A percentile compares a stretch with the other conserved stretches of the same genome.
These are phyloP conservation scores for Schoenoplectus tabernaemontani DNA, from an alignment of 202 grass and related monocot species.

Conservation along the genomic window DNA sequence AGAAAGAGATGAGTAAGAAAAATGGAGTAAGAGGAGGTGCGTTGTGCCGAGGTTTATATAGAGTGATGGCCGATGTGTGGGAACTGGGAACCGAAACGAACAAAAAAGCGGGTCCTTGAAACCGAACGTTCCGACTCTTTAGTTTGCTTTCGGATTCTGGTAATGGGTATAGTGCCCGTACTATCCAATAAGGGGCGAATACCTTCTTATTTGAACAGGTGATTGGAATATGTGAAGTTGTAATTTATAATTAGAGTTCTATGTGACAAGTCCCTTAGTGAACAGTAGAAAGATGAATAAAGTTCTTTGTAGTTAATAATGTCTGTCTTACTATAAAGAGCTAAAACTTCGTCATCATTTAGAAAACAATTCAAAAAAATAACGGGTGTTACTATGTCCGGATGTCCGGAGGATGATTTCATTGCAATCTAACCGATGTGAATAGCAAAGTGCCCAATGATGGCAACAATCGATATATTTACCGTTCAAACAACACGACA, in stretches of 20 bases:
- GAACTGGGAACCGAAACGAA: neutral
- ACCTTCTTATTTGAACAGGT: neutral
- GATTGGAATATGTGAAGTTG: neutral
- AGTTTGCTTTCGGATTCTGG: neutral
- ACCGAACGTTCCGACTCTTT: neutral
- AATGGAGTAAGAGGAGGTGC: conserved; percentile 14
- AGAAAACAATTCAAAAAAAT: too few species aligned
- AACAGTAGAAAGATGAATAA: too few species aligned
- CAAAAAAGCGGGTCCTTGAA: neutral
- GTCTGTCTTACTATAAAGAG: too few species aligned
- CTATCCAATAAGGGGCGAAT: neutral
- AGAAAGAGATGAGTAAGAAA: neutral
- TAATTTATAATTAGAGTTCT: neutral
- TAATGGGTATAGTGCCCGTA: neutral
- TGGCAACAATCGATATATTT: too few species aligned
- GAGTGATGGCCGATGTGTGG: neutral
- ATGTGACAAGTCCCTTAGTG: neutral
- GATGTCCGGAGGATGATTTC: too few species aligned
- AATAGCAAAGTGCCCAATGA: too few species aligned
- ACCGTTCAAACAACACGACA: too few species aligned
- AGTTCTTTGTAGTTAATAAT: too few species aligned
- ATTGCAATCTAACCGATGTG: too few species aligned
- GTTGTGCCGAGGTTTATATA: neutral
- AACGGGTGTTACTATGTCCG: too few species aligned
- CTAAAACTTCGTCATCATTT: too few species aligned